phyloP scores from a whole-genome alignment of 2,329 filamentous ascomycete species.

The Fusarium sp. region DNA sequence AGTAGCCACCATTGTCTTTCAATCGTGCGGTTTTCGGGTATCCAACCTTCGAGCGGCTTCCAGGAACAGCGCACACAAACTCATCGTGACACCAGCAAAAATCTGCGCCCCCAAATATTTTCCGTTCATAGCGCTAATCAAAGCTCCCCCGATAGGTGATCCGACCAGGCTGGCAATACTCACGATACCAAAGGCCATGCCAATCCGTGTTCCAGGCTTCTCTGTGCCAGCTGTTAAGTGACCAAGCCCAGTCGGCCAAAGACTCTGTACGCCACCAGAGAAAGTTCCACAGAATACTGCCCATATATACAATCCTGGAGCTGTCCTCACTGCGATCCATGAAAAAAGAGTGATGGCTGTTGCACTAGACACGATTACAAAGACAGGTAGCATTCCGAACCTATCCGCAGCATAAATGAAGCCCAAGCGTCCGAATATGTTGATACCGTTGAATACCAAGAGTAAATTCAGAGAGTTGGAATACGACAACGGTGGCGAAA shows the following conservation, averaged over 20 bases:
- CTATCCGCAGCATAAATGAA: not conserved
- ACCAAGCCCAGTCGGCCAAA: not conserved
- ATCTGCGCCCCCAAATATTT: slow-evolving; percentile 2
- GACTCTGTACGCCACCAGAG: not conserved
- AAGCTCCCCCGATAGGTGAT: not conserved
- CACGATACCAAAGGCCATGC: slow-evolving; percentile 1
- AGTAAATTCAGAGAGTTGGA: not conserved
- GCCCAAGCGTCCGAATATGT: not conserved
- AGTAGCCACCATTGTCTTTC: not conserved
- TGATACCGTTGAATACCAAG: not conserved
- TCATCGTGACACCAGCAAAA: not conserved
- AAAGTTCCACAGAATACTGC: not conserved
- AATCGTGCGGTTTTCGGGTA: accelerated
- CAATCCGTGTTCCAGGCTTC: not conserved
- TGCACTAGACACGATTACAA: not conserved
- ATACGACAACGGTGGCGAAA: not conserved
- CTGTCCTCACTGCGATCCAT: not conserved
- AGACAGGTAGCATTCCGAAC: not conserved
- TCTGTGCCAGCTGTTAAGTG: not conserved
- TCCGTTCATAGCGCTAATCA: not conserved
- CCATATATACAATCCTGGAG: not conserved
- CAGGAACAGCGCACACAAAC: not conserved
- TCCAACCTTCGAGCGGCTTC: not conserved
- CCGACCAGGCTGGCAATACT: slow-evolving; percentile 1
- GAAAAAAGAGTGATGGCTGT: not conserved